phyloP scores from a whole-genome alignment of 2,329 filamentous ascomycete genomes.

The Venturia aucupariae region DNA sequence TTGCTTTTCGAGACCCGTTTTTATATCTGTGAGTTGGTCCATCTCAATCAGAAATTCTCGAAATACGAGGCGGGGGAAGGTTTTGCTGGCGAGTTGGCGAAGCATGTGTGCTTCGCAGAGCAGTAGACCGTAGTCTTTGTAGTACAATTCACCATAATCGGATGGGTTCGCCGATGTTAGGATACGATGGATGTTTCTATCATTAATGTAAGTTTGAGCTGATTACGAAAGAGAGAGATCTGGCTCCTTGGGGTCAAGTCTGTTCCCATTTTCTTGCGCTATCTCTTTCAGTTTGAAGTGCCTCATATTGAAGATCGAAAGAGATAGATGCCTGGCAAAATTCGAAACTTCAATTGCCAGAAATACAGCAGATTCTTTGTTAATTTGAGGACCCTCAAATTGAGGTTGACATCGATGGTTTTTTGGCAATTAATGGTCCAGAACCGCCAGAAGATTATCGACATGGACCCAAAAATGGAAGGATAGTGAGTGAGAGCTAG shows the following conservation, averaged over 20 bases:
- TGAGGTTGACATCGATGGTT: too few relatives aligned
- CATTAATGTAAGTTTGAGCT: slow-evolving; percentile 7
- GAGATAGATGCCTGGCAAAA: background rate
- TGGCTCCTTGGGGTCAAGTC: too few relatives aligned
- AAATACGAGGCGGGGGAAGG: slow-evolving; percentile 66
- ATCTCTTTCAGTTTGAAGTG: background rate
- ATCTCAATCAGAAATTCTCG: slow-evolving; percentile 85
- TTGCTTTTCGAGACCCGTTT: slow-evolving; percentile 68
- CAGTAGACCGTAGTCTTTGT: slow-evolving; percentile 85
- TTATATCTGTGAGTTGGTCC: slow-evolving; percentile 72
- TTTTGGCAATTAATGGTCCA: too few relatives aligned
- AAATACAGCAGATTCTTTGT: too few relatives aligned
- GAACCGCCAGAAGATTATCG: background rate
- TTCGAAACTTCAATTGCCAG: background rate
- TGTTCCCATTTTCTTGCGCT: too few relatives aligned
- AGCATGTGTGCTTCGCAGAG: slow-evolving; percentile 84
- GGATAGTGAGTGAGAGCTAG: background rate
- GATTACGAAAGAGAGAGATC: background rate
- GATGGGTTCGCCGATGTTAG: slow-evolving; percentile 44
- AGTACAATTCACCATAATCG: slow-evolving; percentile 67
- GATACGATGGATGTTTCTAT: slow-evolving; percentile 68
- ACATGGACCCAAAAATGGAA: background rate
- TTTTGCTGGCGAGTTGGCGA: slow-evolving; percentile 53
- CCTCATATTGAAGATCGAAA: background rate
- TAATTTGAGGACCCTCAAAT: too few relatives aligned